A percentile compares a stretch with the other conserved stretches of the same genome.
Evolutionary conservation across 768 basidiomycete genomes (phyloP).

Genomic region (Dentipellis sp.): DNA sequence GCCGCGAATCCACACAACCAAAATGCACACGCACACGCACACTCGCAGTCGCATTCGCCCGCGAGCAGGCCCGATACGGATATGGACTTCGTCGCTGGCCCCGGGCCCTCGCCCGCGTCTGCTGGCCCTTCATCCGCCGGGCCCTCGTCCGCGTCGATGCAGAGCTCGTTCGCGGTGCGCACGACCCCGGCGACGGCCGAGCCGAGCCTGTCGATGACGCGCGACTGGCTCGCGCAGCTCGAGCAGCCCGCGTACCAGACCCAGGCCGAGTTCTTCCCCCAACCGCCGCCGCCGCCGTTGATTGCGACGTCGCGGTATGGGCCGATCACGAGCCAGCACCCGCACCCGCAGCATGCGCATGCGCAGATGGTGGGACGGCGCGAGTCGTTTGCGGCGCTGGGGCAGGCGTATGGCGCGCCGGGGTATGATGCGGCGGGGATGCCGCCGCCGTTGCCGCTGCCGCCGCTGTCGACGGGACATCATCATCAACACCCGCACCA

Average conservation of each 20-base stretch:
- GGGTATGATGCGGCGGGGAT: not conserved
- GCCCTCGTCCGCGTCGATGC: too few relatives aligned
- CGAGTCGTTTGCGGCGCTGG: not conserved
- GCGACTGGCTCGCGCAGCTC: not conserved
- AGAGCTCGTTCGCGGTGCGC: not conserved
- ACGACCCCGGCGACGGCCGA: not conserved
- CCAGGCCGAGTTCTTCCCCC: not conserved
- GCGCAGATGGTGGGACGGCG: not conserved
- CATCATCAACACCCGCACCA: too few relatives aligned
- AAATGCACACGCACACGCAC: not conserved
- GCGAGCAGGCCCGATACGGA: not conserved
- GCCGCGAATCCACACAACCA: not conserved
- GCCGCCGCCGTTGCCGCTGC: not conserved
- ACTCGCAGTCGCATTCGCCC: not conserved
- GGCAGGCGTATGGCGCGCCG: not conserved
- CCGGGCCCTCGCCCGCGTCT: too few relatives aligned
- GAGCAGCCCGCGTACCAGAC: not conserved
- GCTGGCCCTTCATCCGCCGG: too few relatives aligned
- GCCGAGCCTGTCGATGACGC: not conserved
- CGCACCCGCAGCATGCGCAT: too few relatives aligned
- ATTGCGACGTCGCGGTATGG: not conserved
- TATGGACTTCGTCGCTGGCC: too few relatives aligned
- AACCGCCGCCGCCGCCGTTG: too few relatives aligned
- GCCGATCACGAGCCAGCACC: too few relatives aligned
- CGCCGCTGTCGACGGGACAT: not conserved